A percentile compares a stretch with the other conserved stretches of the same genome.
Conservation (phyloP, 371 early-diverging fungal species). For the Batkoa obscura region DNA sequence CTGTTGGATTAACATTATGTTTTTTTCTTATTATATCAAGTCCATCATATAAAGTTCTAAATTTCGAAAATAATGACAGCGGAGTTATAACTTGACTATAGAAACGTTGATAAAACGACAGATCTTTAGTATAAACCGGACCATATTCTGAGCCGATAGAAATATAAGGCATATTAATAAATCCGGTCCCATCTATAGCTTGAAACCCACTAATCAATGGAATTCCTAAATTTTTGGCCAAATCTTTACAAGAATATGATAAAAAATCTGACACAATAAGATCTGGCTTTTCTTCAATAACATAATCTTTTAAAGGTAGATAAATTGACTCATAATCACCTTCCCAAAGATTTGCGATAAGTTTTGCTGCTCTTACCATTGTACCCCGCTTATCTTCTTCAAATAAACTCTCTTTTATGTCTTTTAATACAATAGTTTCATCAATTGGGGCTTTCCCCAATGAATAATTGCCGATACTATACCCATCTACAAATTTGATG, state of each 20-base stretch:
- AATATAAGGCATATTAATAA: too few relatives aligned
- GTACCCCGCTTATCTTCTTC: too few relatives aligned
- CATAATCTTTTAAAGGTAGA: too few relatives aligned
- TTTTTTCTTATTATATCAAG: background rate
- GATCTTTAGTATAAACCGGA: background rate
- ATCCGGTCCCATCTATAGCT: background rate
- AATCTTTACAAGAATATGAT: background rate
- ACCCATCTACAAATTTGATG: too few relatives aligned
- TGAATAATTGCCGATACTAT: too few relatives aligned
- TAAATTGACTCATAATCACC: too few relatives aligned
- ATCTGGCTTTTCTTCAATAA: conserved; percentile 1
- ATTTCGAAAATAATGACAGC: background rate
- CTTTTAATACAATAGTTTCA: too few relatives aligned
- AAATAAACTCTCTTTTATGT: too few relatives aligned
- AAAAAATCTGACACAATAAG: conserved; percentile 7
- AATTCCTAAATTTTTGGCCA: background rate
- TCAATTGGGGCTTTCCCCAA: too few relatives aligned
- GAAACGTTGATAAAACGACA: background rate
- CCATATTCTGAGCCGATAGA: too few relatives aligned
- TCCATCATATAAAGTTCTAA: background rate
- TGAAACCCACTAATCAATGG: conserved; percentile 1
- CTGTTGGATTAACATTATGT: background rate
- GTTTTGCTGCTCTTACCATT: too few relatives aligned
- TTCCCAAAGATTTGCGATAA: too few relatives aligned
- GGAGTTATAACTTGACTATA: background rate